Percentiles rank a stretch among this genome's conserved stretches.
phyloP scores from a whole-genome alignment of 2,329 filamentous ascomycete species.

The Aspergillus sp. region DNA sequence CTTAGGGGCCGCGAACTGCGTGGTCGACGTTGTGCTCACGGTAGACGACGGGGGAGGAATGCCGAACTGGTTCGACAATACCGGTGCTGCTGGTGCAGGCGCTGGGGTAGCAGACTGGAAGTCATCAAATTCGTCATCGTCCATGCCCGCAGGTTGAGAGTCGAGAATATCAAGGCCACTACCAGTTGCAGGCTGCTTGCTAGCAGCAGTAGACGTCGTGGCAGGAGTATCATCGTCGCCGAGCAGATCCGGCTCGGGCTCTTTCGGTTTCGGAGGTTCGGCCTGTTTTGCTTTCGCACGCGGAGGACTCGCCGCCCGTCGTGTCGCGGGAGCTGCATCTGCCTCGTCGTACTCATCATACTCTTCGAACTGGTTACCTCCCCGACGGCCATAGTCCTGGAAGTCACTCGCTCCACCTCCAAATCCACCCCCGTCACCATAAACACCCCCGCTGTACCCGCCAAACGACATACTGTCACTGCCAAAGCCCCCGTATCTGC shows the following conservation, averaged over 20 bases:
- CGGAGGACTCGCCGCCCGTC: conserved; percentile 42
- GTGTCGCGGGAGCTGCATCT: conserved; percentile 46
- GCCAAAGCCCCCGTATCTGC: conserved; percentile 84
- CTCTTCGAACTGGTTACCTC: conserved; percentile 77
- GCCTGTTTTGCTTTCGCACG: conserved; percentile 52
- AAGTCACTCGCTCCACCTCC: conserved; percentile 71
- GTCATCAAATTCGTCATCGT: conserved; percentile 93
- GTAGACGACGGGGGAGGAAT: conserved; percentile 43
- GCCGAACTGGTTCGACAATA: conserved; percentile 31
- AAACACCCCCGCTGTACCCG: conserved; percentile 68
- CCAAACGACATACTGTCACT: conserved; percentile 64
- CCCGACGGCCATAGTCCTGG: conserved; percentile 53
- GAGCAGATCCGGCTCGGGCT: conserved; percentile 86
- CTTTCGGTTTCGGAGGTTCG: conserved; percentile 64
- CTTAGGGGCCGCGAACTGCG: conserved; percentile 73
- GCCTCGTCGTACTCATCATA: conserved; percentile 95
- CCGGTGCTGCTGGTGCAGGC: conserved; percentile 25
- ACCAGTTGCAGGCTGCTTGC: conserved; percentile 39
- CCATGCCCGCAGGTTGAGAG: conserved; percentile 46
- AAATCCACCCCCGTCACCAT: conserved; percentile 92
- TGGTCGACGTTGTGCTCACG: conserved; percentile 43
- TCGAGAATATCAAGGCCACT: conserved; percentile 43
- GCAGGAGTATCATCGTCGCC: conserved; percentile 62
- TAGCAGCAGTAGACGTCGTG: conserved; percentile 35
- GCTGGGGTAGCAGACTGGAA: conserved; percentile 76